Base-by-base conservation (phyloP, 176 grass and related monocot species). In the Triticum dicoccoides region DNA sequence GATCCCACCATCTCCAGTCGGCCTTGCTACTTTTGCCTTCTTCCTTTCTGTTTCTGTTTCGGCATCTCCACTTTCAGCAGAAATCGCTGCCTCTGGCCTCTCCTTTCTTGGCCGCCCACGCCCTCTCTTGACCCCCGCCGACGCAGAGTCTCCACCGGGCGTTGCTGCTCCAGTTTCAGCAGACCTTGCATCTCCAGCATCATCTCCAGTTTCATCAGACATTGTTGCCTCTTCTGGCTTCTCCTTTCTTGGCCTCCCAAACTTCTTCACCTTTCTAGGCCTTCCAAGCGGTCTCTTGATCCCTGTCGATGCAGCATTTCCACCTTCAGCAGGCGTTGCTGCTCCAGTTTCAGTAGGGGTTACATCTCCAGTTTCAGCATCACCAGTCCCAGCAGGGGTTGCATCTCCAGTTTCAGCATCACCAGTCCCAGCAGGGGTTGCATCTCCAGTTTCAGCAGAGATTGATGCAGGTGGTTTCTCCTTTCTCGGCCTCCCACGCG, bases 261-360 rank as follows among this genome's bases (percentile, higher is more conserved):
- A 18, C 54, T 21, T 58, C 54, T 21, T 58, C 45, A 49, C 45
- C 56, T 59, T 59, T 59, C 56, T 59, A 21, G 56, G 56, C 56
- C 56, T 82, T 23, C 86, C 86, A 66, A 32, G 86, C 7, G 61
- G 33, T 82, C 86, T 87, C 61, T 66, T 82, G 21, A 23, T 32
- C 45, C 56, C 20, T 8, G 75, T 10, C 29, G 49, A 21, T 20
- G 56, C 49, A 72, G 24, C 76, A 71, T 70, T 4, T 3, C n/a
- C 65, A 61, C 32, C 29, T 58, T 58, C 15, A 69, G 64, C 33
- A 56, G 75, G 47, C 39, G 11, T 7, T 78, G 49, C 56, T 13
- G 8, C 54, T 9, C 54, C 54, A 58, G 17, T 8, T 59, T 21
- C 51, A 54, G 51, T 1, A 18, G 45, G 45, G 11, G 45, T 49